Evolutionary conservation across 2,329 filamentous ascomycete genomes (phyloP), one percentile per base, ranked within the genome.

Genomic region (Aspergillus niger): DNA sequence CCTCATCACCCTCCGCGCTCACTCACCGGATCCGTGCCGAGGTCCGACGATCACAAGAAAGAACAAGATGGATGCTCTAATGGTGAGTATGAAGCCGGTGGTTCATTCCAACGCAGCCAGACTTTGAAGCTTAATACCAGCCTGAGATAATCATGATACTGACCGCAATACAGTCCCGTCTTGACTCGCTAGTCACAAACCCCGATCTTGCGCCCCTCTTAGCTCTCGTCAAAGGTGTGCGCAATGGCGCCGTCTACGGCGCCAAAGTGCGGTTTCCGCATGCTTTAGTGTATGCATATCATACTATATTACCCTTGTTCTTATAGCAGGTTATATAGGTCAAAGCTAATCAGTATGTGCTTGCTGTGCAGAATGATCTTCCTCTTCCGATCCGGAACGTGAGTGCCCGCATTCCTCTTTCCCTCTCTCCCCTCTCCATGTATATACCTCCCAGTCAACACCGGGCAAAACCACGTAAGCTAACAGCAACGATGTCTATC

Each of bases 191-290:
- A 59, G 82, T 93, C 67, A 85, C 95, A 63, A 88, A 98, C 75
- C 92, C 93, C 5, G 84, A 87, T 67, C 91, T 97, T 79, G 91
- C 95, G 71, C 91, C 95, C 70, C 76, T 92, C 58, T 86, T 99
- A 63, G 87, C 91, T 59, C 83, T 99, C 67, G 76, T 97, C 76
- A 99, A 99, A 85, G 92, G 88, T 71, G 90, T 95, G 67, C 92
- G 95, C 79, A 99, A 98, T 87, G 95, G 95, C 76, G 89, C 93
- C 67, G 92, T 99, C 65, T 99, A 99, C 80, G 95, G 95, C 63
- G 88, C 91, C 70, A 98, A 98, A 86, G 92, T 99, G 77, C 93
- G 95, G 65, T 98, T 99, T 81, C 95, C 95, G 66, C 95, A 99
- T 81, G 95, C 95, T 63, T 85, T 99, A 68, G 95, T 99, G 85